Percentiles rank a stretch among this genome's conserved stretches.
phyloP scores from a whole-genome alignment of 1,139 yeast species.

The Protomyces lactucae-debilis region DNA sequence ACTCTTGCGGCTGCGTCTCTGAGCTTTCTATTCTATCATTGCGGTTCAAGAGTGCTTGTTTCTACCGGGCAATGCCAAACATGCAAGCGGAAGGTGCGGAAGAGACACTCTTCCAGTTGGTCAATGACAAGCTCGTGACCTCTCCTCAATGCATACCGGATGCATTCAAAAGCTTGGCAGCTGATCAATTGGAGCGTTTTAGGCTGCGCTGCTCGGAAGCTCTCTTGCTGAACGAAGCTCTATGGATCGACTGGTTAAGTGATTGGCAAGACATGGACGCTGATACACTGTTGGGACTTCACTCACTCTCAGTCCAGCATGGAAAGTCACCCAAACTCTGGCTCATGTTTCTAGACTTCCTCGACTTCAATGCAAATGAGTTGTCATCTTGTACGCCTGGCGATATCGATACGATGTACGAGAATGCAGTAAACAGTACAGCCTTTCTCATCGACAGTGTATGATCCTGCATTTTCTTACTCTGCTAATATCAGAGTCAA shows the following conservation, averaged over 20 bases:
- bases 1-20: too few relatives aligned
- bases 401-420: neutral
- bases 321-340: neutral
- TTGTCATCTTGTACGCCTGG: neutral
- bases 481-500: conserved; percentile 28
- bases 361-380: neutral
- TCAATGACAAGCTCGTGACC: neutral
- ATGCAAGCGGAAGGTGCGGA: neutral
- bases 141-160: neutral
- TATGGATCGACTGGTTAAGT: neutral
- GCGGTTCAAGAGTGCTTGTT: too few relatives aligned
- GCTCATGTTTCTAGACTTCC: neutral
- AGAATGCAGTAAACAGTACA: neutral
- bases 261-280: neutral
- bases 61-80: too few relatives aligned
- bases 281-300: neutral
- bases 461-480: neutral
- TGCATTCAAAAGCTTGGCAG: too few relatives aligned
- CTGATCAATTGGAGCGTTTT: neutral
- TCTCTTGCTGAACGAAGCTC: neutral
- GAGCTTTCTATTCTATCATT: too few relatives aligned
- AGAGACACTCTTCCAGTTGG: neutral
- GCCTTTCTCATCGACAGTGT: neutral
- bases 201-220: neutral
- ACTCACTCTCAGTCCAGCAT: neutral